Percentiles rank a stretch among this genome's conserved stretches.
Evolutionary conservation across 805 yeast genomes (phyloP).

Genomic region (Torulaspora quercuum): DNA sequence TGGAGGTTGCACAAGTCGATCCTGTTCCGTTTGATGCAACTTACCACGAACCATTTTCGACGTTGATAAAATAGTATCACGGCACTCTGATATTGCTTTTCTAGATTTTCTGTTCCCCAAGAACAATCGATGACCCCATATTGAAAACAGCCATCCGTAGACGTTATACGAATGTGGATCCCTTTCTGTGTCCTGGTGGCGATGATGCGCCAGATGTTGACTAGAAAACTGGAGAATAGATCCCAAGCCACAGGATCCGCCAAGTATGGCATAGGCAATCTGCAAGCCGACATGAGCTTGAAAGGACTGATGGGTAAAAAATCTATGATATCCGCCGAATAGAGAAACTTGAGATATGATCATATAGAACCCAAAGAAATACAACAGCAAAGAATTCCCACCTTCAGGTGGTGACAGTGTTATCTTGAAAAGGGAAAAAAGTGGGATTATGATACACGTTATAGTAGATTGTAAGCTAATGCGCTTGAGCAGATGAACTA

Average conservation of each 20-base stretch:
- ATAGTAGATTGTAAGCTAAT: conserved; percentile 25
- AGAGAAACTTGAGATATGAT: conserved; percentile 21
- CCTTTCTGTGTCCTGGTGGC: conserved; percentile 79
- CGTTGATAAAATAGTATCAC: conserved; percentile 49
- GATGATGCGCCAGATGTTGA: conserved; percentile 82
- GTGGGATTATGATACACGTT: conserved; percentile 25
- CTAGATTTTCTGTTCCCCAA: conserved; percentile 57
- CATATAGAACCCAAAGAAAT: conserved; percentile 20
- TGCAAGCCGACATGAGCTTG: conserved; percentile 23
- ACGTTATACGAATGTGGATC: conserved; percentile 80
- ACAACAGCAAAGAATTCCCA: conserved; percentile 11
- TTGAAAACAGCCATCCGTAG: conserved; percentile 77
- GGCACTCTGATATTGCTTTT: conserved; percentile 40
- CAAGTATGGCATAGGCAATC: conserved; percentile 22
- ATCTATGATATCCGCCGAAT: conserved; percentile 31
- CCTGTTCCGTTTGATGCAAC: conserved; percentile 24
- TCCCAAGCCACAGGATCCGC: conserved; percentile 30
- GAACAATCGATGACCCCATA: conserved; percentile 82
- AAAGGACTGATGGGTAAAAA: conserved; percentile 27
- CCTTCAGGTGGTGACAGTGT: conserved; percentile 20
- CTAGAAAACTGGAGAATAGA: conserved; percentile 27
- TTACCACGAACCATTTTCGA: conserved; percentile 20
- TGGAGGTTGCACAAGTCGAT: conserved; percentile 64
- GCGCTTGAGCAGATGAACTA: conserved; percentile 28
- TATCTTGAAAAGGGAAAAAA: conserved; percentile 25